A percentile compares a stretch with the other conserved stretches of the same genome.
Conservation (phyloP, 2,329 filamentous ascomycete species). For the Onygenales sp. region DNA sequence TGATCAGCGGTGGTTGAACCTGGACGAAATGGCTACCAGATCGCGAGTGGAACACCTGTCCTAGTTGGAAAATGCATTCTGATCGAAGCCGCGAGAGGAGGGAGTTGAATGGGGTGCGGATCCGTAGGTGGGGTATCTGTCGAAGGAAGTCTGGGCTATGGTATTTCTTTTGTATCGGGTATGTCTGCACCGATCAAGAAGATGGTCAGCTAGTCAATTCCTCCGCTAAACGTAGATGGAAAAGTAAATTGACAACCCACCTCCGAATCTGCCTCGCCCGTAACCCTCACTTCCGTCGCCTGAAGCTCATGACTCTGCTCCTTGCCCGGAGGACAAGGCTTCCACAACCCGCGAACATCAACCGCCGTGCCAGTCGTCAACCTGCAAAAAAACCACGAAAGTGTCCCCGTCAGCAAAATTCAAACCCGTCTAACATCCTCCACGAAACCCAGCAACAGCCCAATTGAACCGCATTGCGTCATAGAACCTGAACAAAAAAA, state of each 20-base stretch:
- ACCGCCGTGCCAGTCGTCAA: slow-evolving; percentile 75
- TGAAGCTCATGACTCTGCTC: slow-evolving; percentile 73
- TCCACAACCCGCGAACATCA: slow-evolving; percentile 68
- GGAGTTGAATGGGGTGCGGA: slow-evolving; percentile 71
- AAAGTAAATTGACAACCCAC: slow-evolving; percentile 42
- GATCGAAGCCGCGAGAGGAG: slow-evolving; percentile 75
- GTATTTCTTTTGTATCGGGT: slow-evolving; percentile 93
- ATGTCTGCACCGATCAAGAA: slow-evolving; percentile 49
- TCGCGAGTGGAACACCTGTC: slow-evolving; percentile 59
- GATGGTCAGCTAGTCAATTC: neutral
- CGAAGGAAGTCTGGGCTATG: slow-evolving; percentile 83
- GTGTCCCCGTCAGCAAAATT: slow-evolving; percentile 5
- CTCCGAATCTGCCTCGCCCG: slow-evolving; percentile 70
- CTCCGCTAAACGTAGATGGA: neutral
- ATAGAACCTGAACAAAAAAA: neutral
- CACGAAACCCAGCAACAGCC: neutral
- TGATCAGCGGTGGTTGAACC: slow-evolving; percentile 87
- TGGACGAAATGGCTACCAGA: slow-evolving; percentile 53
- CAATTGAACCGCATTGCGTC: neutral
- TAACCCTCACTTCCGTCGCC: slow-evolving; percentile 56
- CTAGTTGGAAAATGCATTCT: slow-evolving; percentile 62
- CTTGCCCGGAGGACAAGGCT: slow-evolving; percentile 53
- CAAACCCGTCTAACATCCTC: neutral
- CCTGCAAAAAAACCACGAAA: slow-evolving; percentile 38
- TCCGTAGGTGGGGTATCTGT: slow-evolving; percentile 75